Conservation (phyloP, 176 grass and related monocot species). For the Lolium perenne region DNA sequence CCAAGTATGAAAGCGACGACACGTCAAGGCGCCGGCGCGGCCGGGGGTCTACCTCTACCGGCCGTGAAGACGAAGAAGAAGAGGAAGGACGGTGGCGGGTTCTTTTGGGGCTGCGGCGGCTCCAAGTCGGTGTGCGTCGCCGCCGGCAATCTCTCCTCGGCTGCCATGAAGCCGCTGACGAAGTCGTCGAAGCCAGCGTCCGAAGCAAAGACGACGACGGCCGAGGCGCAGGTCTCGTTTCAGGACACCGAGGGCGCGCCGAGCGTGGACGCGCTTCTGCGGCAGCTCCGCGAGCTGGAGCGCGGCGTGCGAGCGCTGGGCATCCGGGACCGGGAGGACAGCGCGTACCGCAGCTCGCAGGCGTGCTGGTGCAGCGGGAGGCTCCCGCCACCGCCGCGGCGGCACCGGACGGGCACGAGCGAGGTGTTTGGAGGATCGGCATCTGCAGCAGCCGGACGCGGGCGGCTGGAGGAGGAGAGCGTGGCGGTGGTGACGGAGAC, state of each 20-base stretch:
- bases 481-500: constrained; percentile 88
- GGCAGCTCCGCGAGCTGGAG: constrained; percentile 68
- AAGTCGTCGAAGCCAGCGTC: neutral
- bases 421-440: constrained; percentile 21
- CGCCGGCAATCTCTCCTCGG: constrained; percentile 27
- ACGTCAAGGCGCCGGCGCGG: constrained; percentile 25
- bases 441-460: neutral
- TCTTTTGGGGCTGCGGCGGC: constrained; percentile 66
- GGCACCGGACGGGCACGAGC: constrained; percentile 7
- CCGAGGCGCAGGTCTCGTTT: neutral
- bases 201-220: neutral
- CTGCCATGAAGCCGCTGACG: neutral
- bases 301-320: constrained; percentile 49
- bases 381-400: neutral
- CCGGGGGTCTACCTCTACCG: neutral
- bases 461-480: constrained; percentile 62
- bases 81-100: constrained; percentile 24
- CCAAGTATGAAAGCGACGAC: constrained; percentile 55
- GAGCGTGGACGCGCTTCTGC: constrained; percentile 60
- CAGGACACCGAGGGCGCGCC: constrained; percentile 24
- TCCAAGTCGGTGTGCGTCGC: constrained; percentile 50
- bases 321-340: neutral
- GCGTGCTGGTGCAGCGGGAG: neutral
- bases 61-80: constrained; percentile 8
- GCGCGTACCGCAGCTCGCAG: neutral